Evolutionary conservation across 2,329 filamentous ascomycete genomes (phyloP), one percentile per base, ranked within the genome.

Genomic region (Epichloe uncinata): DNA sequence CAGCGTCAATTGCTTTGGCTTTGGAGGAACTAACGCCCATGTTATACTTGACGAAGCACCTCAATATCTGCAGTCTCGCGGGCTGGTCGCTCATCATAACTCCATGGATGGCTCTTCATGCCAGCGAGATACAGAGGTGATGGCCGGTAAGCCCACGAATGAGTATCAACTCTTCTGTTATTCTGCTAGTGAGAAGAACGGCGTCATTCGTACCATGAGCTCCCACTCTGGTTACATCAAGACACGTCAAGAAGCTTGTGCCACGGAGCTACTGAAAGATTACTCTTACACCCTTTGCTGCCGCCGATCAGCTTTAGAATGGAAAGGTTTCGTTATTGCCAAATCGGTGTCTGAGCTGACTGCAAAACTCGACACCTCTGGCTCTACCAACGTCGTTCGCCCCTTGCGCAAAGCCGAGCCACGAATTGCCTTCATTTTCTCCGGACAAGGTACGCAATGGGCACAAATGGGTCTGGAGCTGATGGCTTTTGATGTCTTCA

Each of bases 1-100:
- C 41, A 75, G 72, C 51, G 67, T 80, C 54, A 79, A 79, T 56
- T 75, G 71, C 52, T 81, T 79, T 54, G 77, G 77, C 2, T 79
- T 75, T 55, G 77, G 77, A 1, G 77, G 77, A 40, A 76, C 75
- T 3, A 79, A 79, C 46, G 71, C 70, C 1, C 76, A 80, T 53
- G 67, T 72, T 1, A 71, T 77, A 38, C 53, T 78, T 44, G 74
- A 78, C 41, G 72, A 74, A 50, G 69, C 70, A 3, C 62, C 66
- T 3, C 61, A 63, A 16, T 73, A 72, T 48, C 57, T 74, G 5
- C 54, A 59, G 3, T 57, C 63, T 36, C 60, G 61, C n/a, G 59
- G 59, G 1, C 47, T 73, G 22, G 42, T 52, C 5, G 67, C 63
- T 4, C 66, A 69, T 12, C 66, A 72, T 50, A 68, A 61, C 49